A percentile compares a stretch with the other conserved stretches of the same genome.
phyloP scores from a whole-genome alignment of 2,329 filamentous ascomycete genomes.

The Clonostachys sp. region DNA sequence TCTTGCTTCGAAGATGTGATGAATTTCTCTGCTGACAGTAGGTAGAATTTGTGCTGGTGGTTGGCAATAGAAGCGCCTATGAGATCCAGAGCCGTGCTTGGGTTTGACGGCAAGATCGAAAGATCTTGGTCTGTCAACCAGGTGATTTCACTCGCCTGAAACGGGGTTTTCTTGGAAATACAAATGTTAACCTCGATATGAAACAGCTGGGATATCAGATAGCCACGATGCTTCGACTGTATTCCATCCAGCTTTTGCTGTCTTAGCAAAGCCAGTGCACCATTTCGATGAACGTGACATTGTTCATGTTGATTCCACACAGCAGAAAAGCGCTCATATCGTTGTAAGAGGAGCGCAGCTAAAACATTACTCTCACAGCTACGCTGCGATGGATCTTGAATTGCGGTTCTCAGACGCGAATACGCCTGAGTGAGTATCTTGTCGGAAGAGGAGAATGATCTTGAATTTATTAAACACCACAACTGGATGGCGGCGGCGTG shows the following conservation, averaged over 20 bases:
- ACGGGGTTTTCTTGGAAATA: conserved; percentile 1
- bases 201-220: conserved; percentile 6
- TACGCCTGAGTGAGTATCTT: conserved; percentile 5
- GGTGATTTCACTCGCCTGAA: background rate
- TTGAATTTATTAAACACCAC: conserved; percentile 7
- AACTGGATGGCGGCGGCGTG: conserved; percentile 7
- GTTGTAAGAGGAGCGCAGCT: conserved; percentile 7
- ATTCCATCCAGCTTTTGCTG: conserved; percentile 3
- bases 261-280: conserved; percentile 8
- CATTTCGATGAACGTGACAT: conserved; percentile 7
- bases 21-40: too few species aligned
- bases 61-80: conserved; percentile 8
- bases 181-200: conserved; percentile 8
- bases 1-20: background rate
- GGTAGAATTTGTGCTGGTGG: background rate
- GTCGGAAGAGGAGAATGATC: conserved; percentile 5
- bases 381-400: conserved; percentile 7
- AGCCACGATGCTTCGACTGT: conserved; percentile 5
- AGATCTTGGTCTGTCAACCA: conserved; percentile 4
- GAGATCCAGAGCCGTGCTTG: conserved; percentile 7
- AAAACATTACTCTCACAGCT: conserved; percentile 7
- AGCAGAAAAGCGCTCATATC: conserved; percentile 8
- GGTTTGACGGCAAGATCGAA: conserved; percentile 5
- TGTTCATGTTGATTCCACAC: conserved; percentile 5
- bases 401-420: conserved; percentile 6